These are phyloP conservation scores for Fusarium illudens DNA, from an alignment of 2,329 filamentous ascomycete genomes.

Conservation along the genomic window DNA sequence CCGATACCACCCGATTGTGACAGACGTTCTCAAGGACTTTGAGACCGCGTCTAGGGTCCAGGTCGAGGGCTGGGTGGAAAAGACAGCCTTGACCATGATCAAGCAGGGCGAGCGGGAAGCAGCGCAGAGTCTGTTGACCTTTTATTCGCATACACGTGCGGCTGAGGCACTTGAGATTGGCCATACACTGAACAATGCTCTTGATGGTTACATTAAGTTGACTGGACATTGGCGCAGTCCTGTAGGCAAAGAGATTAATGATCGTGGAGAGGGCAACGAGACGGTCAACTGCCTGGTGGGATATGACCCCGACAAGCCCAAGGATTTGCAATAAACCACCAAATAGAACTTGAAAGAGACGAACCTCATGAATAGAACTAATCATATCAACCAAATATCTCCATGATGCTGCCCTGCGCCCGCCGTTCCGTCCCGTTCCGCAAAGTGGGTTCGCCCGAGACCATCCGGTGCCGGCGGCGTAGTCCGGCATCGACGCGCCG, in stretches of 20 bases:
- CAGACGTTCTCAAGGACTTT: conserved; percentile 18
- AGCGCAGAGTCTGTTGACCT: conserved; percentile 26
- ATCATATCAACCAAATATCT: too few relatives aligned
- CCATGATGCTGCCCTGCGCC: too few relatives aligned
- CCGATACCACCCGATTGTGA: conserved; percentile 29
- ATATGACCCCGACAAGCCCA: conserved; percentile 34
- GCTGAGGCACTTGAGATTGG: conserved; percentile 33
- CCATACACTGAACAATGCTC: conserved; percentile 22
- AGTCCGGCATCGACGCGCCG: background rate
- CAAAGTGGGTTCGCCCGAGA: background rate
- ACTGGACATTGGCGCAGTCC: conserved; percentile 31
- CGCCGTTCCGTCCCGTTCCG: background rate
- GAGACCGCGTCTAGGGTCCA: conserved; percentile 28
- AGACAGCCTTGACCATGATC: conserved; percentile 26
- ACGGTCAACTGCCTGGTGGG: conserved; percentile 38
- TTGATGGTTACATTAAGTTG: conserved; percentile 38
- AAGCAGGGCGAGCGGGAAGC: conserved; percentile 27
- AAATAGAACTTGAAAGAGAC: background rate
- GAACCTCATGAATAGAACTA: background rate
- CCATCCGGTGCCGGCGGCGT: background rate
- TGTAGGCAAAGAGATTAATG: conserved; percentile 34
- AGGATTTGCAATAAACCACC: conserved; percentile 9
- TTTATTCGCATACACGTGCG: conserved; percentile 35
- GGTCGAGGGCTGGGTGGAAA: conserved; percentile 32
- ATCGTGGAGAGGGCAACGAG: conserved; percentile 34